Evolutionary conservation across 768 basidiomycete genomes (phyloP).

Genomic region (Hydnum rufescens): DNA sequence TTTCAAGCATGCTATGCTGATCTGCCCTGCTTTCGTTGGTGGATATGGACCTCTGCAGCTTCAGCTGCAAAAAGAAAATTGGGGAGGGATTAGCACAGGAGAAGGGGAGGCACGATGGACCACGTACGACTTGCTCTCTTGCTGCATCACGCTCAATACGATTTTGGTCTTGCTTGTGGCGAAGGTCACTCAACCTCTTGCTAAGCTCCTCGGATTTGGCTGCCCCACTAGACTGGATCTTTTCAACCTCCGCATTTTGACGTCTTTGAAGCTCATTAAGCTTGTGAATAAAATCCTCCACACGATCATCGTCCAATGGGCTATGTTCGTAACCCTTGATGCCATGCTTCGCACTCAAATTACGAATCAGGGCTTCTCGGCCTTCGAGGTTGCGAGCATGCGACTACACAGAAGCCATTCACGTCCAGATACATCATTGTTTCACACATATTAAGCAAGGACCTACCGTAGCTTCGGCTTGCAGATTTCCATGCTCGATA

Average conservation of each 20-base stretch:
- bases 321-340: constrained; percentile 58
- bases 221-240: constrained; percentile 25
- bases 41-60: constrained; percentile 28
- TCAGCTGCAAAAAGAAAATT: background rate
- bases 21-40: too few relatives aligned
- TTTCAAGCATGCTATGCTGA: constrained; percentile 38
- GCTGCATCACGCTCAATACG: background rate
- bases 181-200: constrained; percentile 34
- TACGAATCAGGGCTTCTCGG: constrained; percentile 55
- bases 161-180: constrained; percentile 23
- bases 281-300: constrained; percentile 50
- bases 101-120: background rate
- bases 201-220: constrained; percentile 46
- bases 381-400: constrained; percentile 49
- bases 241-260: constrained; percentile 44
- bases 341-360: constrained; percentile 42
- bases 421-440: background rate
- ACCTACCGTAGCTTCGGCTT: constrained; percentile 51
- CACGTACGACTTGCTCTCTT: background rate
- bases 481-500: constrained; percentile 32
- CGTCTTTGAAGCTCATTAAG: constrained; percentile 41
- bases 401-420: constrained; percentile 25
- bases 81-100: background rate
- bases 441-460: background rate
- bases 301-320: constrained; percentile 48